Evolutionary conservation across 768 basidiomycete species (phyloP).

Genomic region (Strobilomyces echinocephalus): DNA sequence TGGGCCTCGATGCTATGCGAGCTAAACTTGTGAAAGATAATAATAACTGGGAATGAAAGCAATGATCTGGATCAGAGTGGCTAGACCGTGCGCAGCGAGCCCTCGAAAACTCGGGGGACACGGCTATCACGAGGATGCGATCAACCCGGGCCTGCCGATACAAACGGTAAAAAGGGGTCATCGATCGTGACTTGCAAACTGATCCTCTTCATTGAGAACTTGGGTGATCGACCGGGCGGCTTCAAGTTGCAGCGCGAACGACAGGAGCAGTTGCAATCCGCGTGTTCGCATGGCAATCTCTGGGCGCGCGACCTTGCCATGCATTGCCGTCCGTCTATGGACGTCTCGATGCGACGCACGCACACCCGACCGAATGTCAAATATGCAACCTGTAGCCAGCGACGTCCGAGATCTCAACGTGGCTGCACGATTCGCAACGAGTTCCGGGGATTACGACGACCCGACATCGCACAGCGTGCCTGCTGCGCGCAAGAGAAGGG

Average conservation of each 20-base stretch:
- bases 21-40: neutral
- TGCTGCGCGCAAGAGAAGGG: neutral
- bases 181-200: neutral
- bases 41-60: neutral
- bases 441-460: neutral
- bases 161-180: neutral
- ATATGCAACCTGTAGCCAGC: neutral
- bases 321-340: neutral
- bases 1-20: neutral
- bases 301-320: neutral
- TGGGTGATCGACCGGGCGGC: neutral
- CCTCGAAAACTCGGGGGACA: neutral
- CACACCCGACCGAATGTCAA: neutral
- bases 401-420: neutral
- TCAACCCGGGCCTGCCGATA: no score
- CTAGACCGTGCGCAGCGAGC: neutral
- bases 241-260: neutral
- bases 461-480: neutral
- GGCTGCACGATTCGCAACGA: neutral
- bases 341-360: neutral
- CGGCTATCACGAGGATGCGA: no score
- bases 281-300: neutral
- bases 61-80: neutral
- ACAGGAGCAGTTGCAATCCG: neutral
- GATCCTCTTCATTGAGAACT: neutral